Evolutionary conservation across 805 yeast species (phyloP), one percentile per base, ranked within the genome.

Genomic region (Ogataea trehaloabstinens): DNA sequence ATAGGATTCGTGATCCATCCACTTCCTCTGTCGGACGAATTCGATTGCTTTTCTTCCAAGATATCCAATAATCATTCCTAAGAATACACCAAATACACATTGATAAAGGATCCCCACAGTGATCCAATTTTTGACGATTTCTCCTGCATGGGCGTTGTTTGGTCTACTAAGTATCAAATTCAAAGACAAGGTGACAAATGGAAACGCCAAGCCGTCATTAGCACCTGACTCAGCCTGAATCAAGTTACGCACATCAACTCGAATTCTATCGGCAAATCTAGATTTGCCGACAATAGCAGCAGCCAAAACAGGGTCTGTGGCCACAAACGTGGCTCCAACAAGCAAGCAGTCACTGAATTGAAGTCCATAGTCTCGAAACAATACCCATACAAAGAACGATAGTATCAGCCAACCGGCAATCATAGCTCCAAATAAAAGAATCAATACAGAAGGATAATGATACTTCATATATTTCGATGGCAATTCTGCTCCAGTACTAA

Each of bases 221-320:
- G 95, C 85, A 3, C 90, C 95, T 0, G 91, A 82, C 52, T 87
- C 95, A 0, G 95, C 95, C 21, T 90, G 77, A 19, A 90, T 67
- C 33, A 89, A 63, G 55, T 88, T 85, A 51, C 95, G 72, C 64
- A 89, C 70, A 63, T 89, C 96, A n/a, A 95, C 95, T 1, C 96
- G 95, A 13, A 89, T 95, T 39, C 95, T 75, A 54, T 77, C 78
- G 11, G 96, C 95, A 59, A 89, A 89, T 57, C 86, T 85, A 49
- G 95, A 95, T 53, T 85, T 89, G 60, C 96, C 95, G 8, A 89
- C 96, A 27, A 89, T 95, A 2, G 96, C 95, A 13, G 95, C 93
- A 2, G 96, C 96, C 55, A 89, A 71, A 29, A 89, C 93, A 5
- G 97, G 97, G 64, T 89, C 97, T 0, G 97, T 90, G 2, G 96